phyloP scores from a whole-genome alignment of 2,329 filamentous ascomycete genomes.

The Lasiodiplodia citricola region DNA sequence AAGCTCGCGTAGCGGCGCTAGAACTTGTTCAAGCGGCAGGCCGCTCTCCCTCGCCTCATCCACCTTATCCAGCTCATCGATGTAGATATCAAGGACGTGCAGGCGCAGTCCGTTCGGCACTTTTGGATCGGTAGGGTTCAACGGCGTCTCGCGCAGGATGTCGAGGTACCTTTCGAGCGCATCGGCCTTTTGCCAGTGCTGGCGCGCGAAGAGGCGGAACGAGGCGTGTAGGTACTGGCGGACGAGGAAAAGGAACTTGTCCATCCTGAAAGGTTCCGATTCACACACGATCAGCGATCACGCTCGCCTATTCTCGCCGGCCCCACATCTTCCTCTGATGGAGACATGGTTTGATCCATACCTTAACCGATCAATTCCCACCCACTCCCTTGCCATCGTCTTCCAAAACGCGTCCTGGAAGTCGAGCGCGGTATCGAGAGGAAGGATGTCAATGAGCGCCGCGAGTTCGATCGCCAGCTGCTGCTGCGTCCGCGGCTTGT shows the following conservation, averaged over 20 bases:
- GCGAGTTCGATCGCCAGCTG: conserved; percentile 79
- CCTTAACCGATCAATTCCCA: conserved; percentile 54
- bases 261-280: conserved; percentile 62
- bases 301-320: neutral
- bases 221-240: conserved; percentile 77
- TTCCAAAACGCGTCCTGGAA: conserved; percentile 58
- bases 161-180: conserved; percentile 51
- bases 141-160: conserved; percentile 53
- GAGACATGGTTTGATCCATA: conserved; percentile 13
- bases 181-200: conserved; percentile 45
- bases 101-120: conserved; percentile 84
- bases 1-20: conserved; percentile 63
- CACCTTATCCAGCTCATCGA: conserved; percentile 83
- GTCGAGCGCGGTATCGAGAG: conserved; percentile 47
- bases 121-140: conserved; percentile 56
- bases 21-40: conserved; percentile 54
- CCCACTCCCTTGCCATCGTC: conserved; percentile 59
- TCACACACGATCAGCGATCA: neutral
- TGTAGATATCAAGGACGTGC: conserved; percentile 88
- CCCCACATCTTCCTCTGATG: neutral
- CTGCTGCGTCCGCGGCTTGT: conserved; percentile 87
- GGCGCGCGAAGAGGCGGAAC: conserved; percentile 57
- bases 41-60: conserved; percentile 53
- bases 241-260: conserved; percentile 90
- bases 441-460: conserved; percentile 67